Evolutionary conservation across 202 grass and related monocot species (phyloP).

Genomic region (Schoenoplectus triqueter): DNA sequence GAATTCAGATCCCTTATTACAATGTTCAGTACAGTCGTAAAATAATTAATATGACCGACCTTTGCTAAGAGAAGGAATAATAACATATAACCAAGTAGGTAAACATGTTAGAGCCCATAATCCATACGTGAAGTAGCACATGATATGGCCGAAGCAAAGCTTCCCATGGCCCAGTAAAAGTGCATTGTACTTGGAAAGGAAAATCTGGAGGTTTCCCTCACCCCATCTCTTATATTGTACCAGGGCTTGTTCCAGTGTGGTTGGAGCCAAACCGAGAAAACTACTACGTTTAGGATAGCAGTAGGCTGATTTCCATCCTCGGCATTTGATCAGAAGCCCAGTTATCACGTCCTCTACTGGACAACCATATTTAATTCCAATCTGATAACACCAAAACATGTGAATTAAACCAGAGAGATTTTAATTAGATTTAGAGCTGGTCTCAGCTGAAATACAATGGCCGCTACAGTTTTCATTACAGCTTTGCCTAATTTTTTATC

Average conservation of each 20-base stretch:
- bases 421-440: background rate
- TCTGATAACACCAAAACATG: conserved; percentile 18
- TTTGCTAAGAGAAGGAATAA: conserved; percentile 57
- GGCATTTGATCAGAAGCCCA: conserved; percentile 62
- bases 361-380: conserved; percentile 66
- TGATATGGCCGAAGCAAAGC: conserved; percentile 46
- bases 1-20: background rate
- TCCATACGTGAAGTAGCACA: conserved; percentile 53
- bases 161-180: conserved; percentile 64
- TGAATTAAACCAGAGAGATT: background rate
- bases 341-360: conserved; percentile 70
- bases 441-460: background rate
- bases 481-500: background rate
- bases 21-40: background rate
- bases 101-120: conserved; percentile 63
- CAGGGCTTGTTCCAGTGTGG: conserved; percentile 57
- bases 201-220: conserved; percentile 57
- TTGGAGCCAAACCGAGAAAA: conserved; percentile 59
- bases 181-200: conserved; percentile 62
- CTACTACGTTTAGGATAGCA: conserved; percentile 46
- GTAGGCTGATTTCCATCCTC: conserved; percentile 67
- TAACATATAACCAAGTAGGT: conserved; percentile 60
- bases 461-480: background rate
- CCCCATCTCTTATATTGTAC: conserved; percentile 84
- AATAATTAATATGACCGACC: conserved; percentile 41